Evolutionary conservation across 2,329 filamentous ascomycete species (phyloP).

Genomic region (Epichloe hybrida): DNA sequence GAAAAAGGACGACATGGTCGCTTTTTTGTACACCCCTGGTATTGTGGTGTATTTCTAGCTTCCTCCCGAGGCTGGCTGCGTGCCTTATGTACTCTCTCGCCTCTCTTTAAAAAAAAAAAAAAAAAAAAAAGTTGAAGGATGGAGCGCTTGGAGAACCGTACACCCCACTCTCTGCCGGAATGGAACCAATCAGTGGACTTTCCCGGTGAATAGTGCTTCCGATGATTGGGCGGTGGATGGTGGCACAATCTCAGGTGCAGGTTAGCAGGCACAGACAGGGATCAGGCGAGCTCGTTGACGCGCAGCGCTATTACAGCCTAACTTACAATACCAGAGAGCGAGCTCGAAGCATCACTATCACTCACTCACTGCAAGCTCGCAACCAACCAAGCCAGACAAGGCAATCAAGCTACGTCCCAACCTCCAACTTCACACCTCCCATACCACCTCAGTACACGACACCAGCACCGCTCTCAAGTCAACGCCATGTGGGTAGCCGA

Average conservation of each 20-base stretch:
- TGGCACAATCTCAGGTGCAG: slow-evolving; percentile 16
- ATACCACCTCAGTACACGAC: slow-evolving; percentile 1
- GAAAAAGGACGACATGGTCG: slow-evolving; percentile 87
- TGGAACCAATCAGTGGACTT: slow-evolving; percentile 12
- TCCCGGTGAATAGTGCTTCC: slow-evolving; percentile 19
- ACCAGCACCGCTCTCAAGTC: background rate
- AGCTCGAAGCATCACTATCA: slow-evolving; percentile 1
- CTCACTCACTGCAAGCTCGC: no score
- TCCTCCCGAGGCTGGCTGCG: background rate
- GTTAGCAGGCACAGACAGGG: background rate
- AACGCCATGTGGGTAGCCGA: slow-evolving; percentile 5
- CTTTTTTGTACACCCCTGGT: slow-evolving; percentile 5
- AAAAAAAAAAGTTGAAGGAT: slow-evolving; percentile 23
- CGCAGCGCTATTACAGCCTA: slow-evolving; percentile 25
- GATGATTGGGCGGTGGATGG: slow-evolving; percentile 17
- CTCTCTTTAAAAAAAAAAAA: slow-evolving; percentile 11
- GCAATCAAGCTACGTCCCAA: background rate
- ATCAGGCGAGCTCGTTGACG: slow-evolving; percentile 16
- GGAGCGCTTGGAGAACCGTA: slow-evolving; percentile 14
- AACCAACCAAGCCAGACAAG: background rate
- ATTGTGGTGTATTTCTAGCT: background rate
- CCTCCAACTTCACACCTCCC: slow-evolving; percentile 3
- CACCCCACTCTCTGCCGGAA: slow-evolving; percentile 1
- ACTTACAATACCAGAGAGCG: slow-evolving; percentile 6
- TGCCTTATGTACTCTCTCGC: background rate